phyloP scores from a whole-genome alignment of 768 basidiomycete species.

The Phallus indusiatus region DNA sequence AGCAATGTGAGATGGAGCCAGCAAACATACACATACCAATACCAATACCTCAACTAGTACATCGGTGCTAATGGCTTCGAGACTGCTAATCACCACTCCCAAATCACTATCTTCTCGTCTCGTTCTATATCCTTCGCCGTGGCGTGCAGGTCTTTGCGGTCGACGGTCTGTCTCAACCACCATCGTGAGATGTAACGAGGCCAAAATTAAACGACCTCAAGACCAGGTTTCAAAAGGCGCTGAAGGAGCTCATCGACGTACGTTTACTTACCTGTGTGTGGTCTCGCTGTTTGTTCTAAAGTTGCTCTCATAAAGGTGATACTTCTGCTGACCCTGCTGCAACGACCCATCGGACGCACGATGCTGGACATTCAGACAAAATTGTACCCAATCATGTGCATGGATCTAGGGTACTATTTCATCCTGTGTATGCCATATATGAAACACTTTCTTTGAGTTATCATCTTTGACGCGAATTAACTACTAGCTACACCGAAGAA shows the following conservation, averaged over 20 bases:
- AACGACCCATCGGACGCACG: background rate
- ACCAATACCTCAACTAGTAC: too few relatives aligned
- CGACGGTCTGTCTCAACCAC: background rate
- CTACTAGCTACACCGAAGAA: conserved; percentile 46
- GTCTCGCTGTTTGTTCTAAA: background rate
- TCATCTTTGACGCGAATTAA: background rate
- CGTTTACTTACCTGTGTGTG: background rate
- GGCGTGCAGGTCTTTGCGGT: too few relatives aligned
- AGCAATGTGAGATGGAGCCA: too few relatives aligned
- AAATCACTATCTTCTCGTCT: too few relatives aligned
- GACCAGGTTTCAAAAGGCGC: conserved; percentile 2
- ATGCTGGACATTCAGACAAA: background rate
- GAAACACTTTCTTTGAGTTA: background rate
- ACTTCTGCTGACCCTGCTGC: background rate
- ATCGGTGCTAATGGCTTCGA: too few relatives aligned
- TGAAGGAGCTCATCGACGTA: conserved; percentile 3
- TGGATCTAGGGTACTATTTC: conserved; percentile 88
- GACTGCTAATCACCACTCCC: too few relatives aligned
- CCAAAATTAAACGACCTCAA: background rate
- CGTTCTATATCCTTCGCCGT: too few relatives aligned
- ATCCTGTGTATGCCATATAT: conserved; percentile 47
- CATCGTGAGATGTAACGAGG: background rate
- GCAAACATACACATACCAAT: too few relatives aligned
- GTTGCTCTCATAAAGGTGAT: background rate
- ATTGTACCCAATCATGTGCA: background rate